phyloP scores from a whole-genome alignment of 1,139 yeast species.

The Debaryomyces subglobosus region DNA sequence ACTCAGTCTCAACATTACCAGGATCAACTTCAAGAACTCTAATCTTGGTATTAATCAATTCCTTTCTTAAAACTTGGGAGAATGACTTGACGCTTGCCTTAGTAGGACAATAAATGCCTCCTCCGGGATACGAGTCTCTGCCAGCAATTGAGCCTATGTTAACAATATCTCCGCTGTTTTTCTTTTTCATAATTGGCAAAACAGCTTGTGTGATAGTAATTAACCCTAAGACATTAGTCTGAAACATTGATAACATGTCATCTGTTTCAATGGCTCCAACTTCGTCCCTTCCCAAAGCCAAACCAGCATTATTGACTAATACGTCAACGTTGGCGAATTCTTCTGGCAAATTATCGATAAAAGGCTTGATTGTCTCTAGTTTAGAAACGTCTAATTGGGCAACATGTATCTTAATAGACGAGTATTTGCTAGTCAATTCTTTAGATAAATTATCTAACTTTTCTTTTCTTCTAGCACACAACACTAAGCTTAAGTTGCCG shows the following conservation, averaged over 20 bases:
- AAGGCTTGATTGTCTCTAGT: slow-evolving; percentile 37
- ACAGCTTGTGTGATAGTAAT: slow-evolving; percentile 44
- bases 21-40: slow-evolving; percentile 86
- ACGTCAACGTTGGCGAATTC: slow-evolving; percentile 45
- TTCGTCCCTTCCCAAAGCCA: slow-evolving; percentile 44
- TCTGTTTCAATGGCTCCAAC: slow-evolving; percentile 35
- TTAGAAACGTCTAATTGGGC: slow-evolving; percentile 39
- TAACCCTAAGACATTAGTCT: slow-evolving; percentile 46
- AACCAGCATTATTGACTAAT: slow-evolving; percentile 47
- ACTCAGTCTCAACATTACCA: slow-evolving; percentile 88
- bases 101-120: slow-evolving; percentile 86
- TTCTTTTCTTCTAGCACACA: slow-evolving; percentile 47
- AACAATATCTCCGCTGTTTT: slow-evolving; percentile 74
- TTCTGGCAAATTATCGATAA: slow-evolving; percentile 32
- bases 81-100: slow-evolving; percentile 82
- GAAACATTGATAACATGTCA: slow-evolving; percentile 43
- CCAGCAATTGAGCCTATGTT: slow-evolving; percentile 90
- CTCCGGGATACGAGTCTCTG: slow-evolving; percentile 83
- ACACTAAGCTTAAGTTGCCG: slow-evolving; percentile 41
- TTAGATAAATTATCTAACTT: slow-evolving; percentile 33
- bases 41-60: slow-evolving; percentile 69
- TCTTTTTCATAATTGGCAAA: slow-evolving; percentile 46
- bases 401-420: slow-evolving; percentile 30
- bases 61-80: slow-evolving; percentile 76
- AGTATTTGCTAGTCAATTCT: slow-evolving; percentile 28